These are phyloP conservation scores for Tetrapisispora iriomotensis DNA, from an alignment of 805 yeast species.

Conservation along the genomic window DNA sequence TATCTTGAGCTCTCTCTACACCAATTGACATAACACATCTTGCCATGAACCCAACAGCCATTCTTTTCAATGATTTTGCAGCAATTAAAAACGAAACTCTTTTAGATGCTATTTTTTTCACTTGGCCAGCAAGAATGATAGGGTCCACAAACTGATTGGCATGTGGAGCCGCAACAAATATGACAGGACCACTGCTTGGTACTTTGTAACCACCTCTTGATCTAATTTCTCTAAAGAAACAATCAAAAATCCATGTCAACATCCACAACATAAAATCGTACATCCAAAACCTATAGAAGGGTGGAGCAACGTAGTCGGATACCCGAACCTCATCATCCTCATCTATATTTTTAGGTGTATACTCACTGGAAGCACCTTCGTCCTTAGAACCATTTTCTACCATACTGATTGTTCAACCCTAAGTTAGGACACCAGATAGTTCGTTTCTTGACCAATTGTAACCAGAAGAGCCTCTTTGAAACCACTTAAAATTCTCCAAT, in stretches of 20 bases:
- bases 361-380: too few species aligned
- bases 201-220: slow-evolving; percentile 76
- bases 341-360: not conserved
- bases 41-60: slow-evolving; percentile 67
- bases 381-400: too few species aligned
- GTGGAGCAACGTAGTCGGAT: slow-evolving; percentile 36
- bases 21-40: slow-evolving; percentile 76
- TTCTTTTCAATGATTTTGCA: slow-evolving; percentile 56
- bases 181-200: slow-evolving; percentile 68
- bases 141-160: slow-evolving; percentile 86
- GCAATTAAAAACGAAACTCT: slow-evolving; percentile 79
- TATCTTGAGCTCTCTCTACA: slow-evolving; percentile 87
- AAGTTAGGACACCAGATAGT: too few species aligned
- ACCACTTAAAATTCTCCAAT: too few species aligned
- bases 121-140: slow-evolving; percentile 73
- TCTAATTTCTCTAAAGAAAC: slow-evolving; percentile 82
- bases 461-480: too few species aligned
- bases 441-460: too few species aligned
- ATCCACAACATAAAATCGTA: slow-evolving; percentile 47
- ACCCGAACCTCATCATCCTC: slow-evolving; percentile 2
- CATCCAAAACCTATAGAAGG: slow-evolving; percentile 30
- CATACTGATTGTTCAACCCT: too few species aligned
- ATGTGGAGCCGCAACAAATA: slow-evolving; percentile 95
- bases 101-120: slow-evolving; percentile 53
- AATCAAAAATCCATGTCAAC: slow-evolving; percentile 40